Evolutionary conservation across 805 yeast species (phyloP).

Genomic region (Hanseniaspora nectarophila): DNA sequence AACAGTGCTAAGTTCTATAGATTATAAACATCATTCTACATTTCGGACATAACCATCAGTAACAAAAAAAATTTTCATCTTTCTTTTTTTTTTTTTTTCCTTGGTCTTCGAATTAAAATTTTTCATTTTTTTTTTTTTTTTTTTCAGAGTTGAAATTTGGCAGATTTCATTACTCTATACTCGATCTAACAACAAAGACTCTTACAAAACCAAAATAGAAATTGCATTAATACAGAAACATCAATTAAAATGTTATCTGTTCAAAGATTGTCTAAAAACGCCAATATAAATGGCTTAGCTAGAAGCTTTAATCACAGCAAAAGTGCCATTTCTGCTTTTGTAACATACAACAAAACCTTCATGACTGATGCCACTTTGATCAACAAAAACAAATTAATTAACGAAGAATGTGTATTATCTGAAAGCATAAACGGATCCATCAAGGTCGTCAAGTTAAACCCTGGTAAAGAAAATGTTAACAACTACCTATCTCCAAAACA

Average conservation of each 20-base stretch:
- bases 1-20: no score
- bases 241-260: not conserved
- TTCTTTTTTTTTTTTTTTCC: no score
- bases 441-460: conserved; percentile 2
- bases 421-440: conserved; percentile 1
- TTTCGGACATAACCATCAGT: no score
- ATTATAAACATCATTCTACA: no score
- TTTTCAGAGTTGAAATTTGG: no score
- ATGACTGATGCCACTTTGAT: conserved; percentile 8
- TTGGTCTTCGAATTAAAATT: no score
- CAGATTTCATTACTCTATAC: no score
- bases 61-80: no score
- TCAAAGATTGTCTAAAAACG: not conserved
- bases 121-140: no score
- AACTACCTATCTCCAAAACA: not conserved
- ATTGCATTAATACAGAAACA: no score
- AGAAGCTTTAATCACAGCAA: not conserved
- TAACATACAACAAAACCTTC: not conserved
- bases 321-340: not conserved
- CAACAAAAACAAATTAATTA: not conserved
- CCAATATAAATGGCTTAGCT: not conserved
- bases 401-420: not conserved
- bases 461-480: not conserved
- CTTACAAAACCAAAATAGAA: no score
- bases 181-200: no score